Percentiles rank a stretch among this genome's conserved stretches.
Evolutionary conservation across 148 eudicot genomes (phyloP).

Genomic region (Rhododendron vialii): DNA sequence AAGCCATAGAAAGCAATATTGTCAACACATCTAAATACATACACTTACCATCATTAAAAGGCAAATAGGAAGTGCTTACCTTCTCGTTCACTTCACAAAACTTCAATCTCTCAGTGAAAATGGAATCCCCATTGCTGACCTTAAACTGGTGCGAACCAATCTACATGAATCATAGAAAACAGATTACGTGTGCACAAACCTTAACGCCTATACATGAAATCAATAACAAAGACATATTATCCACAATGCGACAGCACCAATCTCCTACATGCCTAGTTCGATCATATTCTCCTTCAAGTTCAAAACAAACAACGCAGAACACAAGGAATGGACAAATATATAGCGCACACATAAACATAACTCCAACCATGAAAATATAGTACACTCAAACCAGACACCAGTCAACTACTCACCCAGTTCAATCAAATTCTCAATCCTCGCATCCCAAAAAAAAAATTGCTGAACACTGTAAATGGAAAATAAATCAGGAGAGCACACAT

Average conservation of each 20-base stretch:
- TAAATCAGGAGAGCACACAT: background rate
- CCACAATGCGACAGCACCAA: background rate
- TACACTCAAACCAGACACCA: background rate
- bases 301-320: background rate
- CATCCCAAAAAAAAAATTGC: background rate
- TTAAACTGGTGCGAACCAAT: constrained; percentile 97
- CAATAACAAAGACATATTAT: background rate
- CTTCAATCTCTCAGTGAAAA: constrained; percentile 80
- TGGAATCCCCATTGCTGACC: constrained; percentile 92
- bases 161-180: constrained; percentile 31
- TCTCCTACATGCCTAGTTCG: background rate
- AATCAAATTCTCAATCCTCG: background rate
- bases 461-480: background rate
- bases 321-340: background rate
- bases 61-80: constrained; percentile 32
- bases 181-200: background rate
- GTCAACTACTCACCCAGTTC: background rate
- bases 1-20: background rate
- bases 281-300: constrained; percentile 1
- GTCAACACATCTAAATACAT: background rate
- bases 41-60: background rate
- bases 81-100: constrained; percentile 87
- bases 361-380: background rate
- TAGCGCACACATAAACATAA: background rate
- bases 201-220: background rate